Conservation (phyloP, 371 early-diverging fungal genomes). For the Mucor mucedo region DNA sequence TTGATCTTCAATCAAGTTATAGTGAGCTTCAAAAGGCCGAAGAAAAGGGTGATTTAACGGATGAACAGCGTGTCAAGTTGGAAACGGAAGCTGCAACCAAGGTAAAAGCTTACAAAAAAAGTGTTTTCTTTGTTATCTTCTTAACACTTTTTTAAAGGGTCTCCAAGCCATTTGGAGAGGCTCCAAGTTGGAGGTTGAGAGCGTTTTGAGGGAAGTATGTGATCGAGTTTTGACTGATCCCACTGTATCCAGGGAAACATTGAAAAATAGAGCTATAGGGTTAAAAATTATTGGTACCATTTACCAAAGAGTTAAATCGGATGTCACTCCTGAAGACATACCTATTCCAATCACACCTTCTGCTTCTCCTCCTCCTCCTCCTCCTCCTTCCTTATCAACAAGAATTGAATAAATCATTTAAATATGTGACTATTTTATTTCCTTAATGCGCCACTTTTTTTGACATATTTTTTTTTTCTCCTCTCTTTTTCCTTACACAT, state of each 20-base stretch:
- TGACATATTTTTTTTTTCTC: constrained; percentile 2
- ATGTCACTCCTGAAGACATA: constrained; percentile 49
- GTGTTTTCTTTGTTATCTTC: too few relatives aligned
- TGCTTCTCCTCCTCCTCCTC: neutral
- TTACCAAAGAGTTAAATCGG: constrained; percentile 64
- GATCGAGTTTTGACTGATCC: constrained; percentile 81
- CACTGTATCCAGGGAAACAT: constrained; percentile 53
- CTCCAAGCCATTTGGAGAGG: constrained; percentile 94
- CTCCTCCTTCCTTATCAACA: neutral
- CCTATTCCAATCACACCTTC: constrained; percentile 27
- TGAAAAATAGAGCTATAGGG: constrained; percentile 69
- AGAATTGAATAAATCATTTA: neutral
- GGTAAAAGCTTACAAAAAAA: constrained; percentile 27
- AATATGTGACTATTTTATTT: constrained; percentile 8
- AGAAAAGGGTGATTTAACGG: constrained; percentile 70
- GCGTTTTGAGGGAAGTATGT: constrained; percentile 90
- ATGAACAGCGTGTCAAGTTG: constrained; percentile 63
- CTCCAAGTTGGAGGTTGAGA: constrained; percentile 92
- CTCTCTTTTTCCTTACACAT: neutral
- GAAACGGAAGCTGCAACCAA: constrained; percentile 81
- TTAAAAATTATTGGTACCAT: constrained; percentile 76
- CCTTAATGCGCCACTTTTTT: constrained; percentile 2
- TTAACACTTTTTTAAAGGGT: constrained; percentile 52
- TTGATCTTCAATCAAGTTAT: constrained; percentile 89
- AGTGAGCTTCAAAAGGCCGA: constrained; percentile 88